Percentiles rank a stretch among this genome's conserved stretches.
Conservation (phyloP, 352 stramenopile genomes). For the Phytophthora uliginosa region DNA sequence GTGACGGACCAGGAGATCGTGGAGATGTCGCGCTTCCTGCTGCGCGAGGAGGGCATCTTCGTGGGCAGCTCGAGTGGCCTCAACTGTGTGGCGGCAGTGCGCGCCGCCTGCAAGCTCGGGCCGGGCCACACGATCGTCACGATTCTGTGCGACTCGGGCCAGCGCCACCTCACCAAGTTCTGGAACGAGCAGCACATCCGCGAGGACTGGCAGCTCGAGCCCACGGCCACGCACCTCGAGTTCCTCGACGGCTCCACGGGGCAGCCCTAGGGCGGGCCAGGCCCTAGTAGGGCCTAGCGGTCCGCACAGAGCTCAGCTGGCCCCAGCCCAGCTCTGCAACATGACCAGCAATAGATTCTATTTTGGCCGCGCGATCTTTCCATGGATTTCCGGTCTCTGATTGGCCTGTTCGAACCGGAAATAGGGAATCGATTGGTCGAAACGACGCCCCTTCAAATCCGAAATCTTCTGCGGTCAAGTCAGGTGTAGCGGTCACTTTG, state of each 20-base stretch:
- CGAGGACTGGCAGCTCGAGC: conserved; percentile 71
- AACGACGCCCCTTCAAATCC: conserved; percentile 12
- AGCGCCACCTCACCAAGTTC: conserved; percentile 92
- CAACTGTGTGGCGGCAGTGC: conserved; percentile 89
- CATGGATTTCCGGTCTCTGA: conserved; percentile 31
- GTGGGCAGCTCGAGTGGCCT: conserved; percentile 92
- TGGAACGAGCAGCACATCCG: conserved; percentile 86
- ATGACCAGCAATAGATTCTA: conserved; percentile 7
- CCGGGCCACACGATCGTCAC: conserved; percentile 89
- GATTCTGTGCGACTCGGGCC: conserved; percentile 90
- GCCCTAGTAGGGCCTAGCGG: too few species aligned
- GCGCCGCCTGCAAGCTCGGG: conserved; percentile 76
- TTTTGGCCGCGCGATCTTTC: conserved; percentile 32
- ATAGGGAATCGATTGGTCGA: conserved; percentile 5
- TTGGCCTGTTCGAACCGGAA: conserved; percentile 2
- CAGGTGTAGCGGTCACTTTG: conserved; percentile 19
- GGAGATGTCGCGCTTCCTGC: conserved; percentile 97
- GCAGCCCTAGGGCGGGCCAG: conserved; percentile 59
- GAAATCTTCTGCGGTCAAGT: conserved; percentile 15
- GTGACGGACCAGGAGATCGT: conserved; percentile 97
- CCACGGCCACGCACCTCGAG: conserved; percentile 64
- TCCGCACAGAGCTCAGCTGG: not conserved
- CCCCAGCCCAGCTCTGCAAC: not conserved
- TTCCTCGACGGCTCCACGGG: conserved; percentile 79
- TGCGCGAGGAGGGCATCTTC: conserved; percentile 97